These are phyloP conservation scores for Epichloe brachyelytri DNA, from an alignment of 2,329 filamentous ascomycete genomes.

Conservation along the genomic window DNA sequence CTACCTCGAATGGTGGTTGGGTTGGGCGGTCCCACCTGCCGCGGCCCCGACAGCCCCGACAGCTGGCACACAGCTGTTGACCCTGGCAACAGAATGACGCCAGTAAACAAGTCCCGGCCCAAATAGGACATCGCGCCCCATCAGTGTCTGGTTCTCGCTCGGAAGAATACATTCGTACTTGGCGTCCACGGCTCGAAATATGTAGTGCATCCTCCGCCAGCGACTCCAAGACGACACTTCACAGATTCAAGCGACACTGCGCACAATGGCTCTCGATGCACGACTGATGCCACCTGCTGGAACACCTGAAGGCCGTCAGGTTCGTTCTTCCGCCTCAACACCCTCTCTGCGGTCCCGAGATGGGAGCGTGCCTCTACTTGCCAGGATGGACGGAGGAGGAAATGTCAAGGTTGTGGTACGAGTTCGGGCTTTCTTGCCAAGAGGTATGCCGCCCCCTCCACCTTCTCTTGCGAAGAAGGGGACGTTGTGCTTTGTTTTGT, in stretches of 20 bases:
- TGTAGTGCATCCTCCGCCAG: constrained; percentile 27
- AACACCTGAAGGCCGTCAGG: constrained; percentile 21
- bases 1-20: background rate
- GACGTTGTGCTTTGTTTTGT: too few relatives aligned
- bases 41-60: too few relatives aligned
- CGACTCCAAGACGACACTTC: constrained; percentile 27
- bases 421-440: constrained; percentile 63
- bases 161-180: background rate
- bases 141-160: background rate
- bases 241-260: constrained; percentile 26
- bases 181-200: constrained; percentile 9
- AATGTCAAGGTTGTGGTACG: constrained; percentile 77
- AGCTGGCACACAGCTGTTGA: constrained; percentile 8
- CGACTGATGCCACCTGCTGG: constrained; percentile 33
- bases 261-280: constrained; percentile 28
- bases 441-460: constrained; percentile 37
- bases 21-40: background rate
- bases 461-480: background rate
- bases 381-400: constrained; percentile 49
- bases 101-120: constrained; percentile 21
- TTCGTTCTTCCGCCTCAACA: constrained; percentile 61
- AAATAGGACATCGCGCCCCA: background rate
- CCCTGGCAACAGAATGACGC: constrained; percentile 21
- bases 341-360: constrained; percentile 65
- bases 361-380: constrained; percentile 45